phyloP scores from a whole-genome alignment of 345 rosid species.

The Corymbia maculata region DNA sequence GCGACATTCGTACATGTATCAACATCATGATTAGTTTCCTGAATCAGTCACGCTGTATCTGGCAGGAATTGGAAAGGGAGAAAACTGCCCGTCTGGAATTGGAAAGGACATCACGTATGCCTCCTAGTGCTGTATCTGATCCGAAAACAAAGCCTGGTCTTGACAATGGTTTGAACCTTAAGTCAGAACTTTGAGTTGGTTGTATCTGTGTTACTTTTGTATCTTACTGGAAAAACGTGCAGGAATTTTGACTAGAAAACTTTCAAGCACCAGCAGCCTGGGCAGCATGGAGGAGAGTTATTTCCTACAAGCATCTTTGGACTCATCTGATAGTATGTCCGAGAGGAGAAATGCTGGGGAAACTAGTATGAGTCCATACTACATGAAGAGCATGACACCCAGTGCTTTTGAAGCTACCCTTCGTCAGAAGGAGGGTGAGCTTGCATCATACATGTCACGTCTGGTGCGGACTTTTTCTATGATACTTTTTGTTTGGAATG shows the following conservation, averaged over 20 bases:
- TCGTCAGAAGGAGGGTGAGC: slow-evolving; percentile 99
- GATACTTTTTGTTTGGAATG: background rate
- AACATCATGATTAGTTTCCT: background rate
- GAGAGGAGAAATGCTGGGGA: slow-evolving; percentile 71
- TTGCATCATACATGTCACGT: slow-evolving; percentile 94
- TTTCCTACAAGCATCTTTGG: slow-evolving; percentile 91
- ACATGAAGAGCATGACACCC: slow-evolving; percentile 91
- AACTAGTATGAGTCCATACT: slow-evolving; percentile 64
- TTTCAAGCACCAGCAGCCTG: slow-evolving; percentile 79
- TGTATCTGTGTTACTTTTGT: background rate
- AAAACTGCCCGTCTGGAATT: slow-evolving; percentile 75
- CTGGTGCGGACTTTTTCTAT: slow-evolving; percentile 45
- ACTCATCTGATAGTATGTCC: slow-evolving; percentile 61
- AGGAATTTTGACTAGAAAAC: slow-evolving; percentile 70
- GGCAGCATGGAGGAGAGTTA: slow-evolving; percentile 98
- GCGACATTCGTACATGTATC: background rate
- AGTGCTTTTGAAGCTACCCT: slow-evolving; percentile 89
- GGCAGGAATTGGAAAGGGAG: slow-evolving; percentile 86
- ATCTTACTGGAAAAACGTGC: slow-evolving; percentile 2
- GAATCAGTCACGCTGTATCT: background rate
- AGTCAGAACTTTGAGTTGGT: background rate
- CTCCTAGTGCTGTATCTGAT: slow-evolving; percentile 46
- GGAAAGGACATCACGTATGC: slow-evolving; percentile 58
- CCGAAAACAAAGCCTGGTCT: slow-evolving; percentile 42
- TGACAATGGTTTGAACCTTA: slow-evolving; percentile 55